These are phyloP conservation scores for Potentilla sterilis DNA, from an alignment of 306 rosid species.

Conservation along the genomic window DNA sequence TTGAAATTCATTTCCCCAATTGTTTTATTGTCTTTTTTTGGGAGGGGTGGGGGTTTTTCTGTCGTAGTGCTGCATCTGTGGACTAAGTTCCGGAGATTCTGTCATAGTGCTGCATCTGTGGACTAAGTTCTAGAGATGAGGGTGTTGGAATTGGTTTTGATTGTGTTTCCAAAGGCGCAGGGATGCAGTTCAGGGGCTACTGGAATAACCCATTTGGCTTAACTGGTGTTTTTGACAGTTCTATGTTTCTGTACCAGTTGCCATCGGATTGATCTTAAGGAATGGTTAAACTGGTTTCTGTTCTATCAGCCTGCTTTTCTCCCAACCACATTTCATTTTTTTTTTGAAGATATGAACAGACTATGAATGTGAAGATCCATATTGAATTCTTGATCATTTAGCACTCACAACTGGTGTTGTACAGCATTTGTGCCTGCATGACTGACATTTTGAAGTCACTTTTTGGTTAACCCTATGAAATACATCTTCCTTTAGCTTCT, in stretches of 20 bases:
- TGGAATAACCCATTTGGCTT: slow-evolving; percentile 3
- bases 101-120: neutral
- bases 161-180: neutral
- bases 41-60: neutral
- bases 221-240: too few species aligned
- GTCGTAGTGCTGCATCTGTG: neutral
- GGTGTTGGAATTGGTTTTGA: neutral
- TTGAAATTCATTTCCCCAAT: too few species aligned
- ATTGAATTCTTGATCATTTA: neutral
- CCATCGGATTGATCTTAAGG: slow-evolving; percentile 1
- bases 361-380: neutral
- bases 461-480: slow-evolving; percentile 2
- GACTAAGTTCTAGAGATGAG: slow-evolving; percentile 2
- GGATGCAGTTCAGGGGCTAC: slow-evolving; percentile 5
- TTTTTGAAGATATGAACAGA: neutral
- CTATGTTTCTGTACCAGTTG: too few species aligned
- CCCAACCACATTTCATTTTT: neutral
- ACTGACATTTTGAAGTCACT: neutral
- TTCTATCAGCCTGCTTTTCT: slow-evolving; percentile 2
- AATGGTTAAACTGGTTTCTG: neutral
- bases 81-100: neutral
- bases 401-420: neutral
- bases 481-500: neutral
- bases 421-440: neutral
- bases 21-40: neutral